A percentile compares a stretch with the other conserved stretches of the same genome.
phyloP scores from a whole-genome alignment of 1,284 basidiomycete genomes.

The Tausonia pullulans region DNA sequence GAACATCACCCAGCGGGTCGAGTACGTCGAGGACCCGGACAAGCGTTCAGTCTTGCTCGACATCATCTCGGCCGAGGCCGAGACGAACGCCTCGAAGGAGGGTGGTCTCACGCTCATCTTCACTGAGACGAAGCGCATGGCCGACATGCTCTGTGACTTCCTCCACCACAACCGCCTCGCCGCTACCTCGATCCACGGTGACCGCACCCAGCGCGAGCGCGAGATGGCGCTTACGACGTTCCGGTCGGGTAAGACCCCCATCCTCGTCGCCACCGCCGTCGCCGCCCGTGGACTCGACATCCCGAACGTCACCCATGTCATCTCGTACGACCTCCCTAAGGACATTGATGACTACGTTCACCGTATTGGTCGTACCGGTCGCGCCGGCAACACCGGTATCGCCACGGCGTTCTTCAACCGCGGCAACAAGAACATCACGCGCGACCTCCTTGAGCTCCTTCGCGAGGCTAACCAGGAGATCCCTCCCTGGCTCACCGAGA shows the following conservation, averaged over 20 bases:
- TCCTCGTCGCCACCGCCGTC: constrained; percentile 96
- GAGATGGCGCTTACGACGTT: constrained; percentile 93
- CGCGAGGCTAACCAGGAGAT: constrained; percentile 96
- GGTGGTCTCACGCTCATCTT: constrained; percentile 88
- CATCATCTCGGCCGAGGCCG: constrained; percentile 67
- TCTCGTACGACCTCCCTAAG: constrained; percentile 74
- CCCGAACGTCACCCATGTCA: constrained; percentile 96
- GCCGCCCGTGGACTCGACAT: constrained; percentile 99
- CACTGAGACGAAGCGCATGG: constrained; percentile 99
- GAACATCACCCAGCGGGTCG: constrained; percentile 98
- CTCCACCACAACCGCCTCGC: constrained; percentile 71
- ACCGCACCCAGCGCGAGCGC: constrained; percentile 94
- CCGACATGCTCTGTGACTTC: constrained; percentile 96
- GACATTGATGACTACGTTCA: constrained; percentile 99
- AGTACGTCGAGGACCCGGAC: constrained; percentile 95
- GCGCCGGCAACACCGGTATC: constrained; percentile 96
- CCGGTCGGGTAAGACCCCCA: constrained; percentile 85
- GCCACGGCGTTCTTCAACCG: constrained; percentile 93
- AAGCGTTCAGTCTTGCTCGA: constrained; percentile 96
- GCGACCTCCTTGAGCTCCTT: constrained; percentile 83
- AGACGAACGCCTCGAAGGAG: constrained; percentile 32
- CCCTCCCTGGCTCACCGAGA: constrained; percentile 80
- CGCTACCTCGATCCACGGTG: constrained; percentile 96
- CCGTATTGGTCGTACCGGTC: constrained; percentile 96
- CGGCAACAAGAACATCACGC: constrained; percentile 80